These are phyloP conservation scores for Boletus barrowsii DNA, from an alignment of 768 basidiomycete species.

Conservation along the genomic window DNA sequence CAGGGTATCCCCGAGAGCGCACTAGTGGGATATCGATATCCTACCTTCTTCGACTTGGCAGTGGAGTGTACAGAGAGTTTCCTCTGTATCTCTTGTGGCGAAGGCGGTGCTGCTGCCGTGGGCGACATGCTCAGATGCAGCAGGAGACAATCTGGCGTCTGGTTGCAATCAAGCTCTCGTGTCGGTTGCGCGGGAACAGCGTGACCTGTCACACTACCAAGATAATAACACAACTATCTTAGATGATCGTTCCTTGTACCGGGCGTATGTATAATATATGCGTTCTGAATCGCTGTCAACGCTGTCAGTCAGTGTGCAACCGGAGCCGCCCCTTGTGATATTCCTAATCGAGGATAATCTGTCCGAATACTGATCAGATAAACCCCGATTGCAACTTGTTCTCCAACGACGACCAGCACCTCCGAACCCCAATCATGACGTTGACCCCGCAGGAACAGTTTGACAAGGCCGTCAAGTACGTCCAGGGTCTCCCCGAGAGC, in stretches of 20 bases:
- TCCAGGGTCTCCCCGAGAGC: constrained; percentile 60
- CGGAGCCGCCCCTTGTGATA: constrained; percentile 7
- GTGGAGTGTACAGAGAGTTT: constrained; percentile 78
- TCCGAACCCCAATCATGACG: constrained; percentile 49
- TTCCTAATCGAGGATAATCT: constrained; percentile 12
- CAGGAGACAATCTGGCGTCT: background rate
- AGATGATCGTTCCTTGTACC: background rate
- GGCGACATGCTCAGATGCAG: constrained; percentile 23
- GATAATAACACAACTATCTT: too few relatives aligned
- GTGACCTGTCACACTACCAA: constrained; percentile 21
- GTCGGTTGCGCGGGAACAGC: constrained; percentile 19
- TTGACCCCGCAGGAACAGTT: constrained; percentile 51
- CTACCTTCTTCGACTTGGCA: constrained; percentile 50
- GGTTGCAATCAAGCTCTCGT: constrained; percentile 18
- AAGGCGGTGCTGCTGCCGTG: constrained; percentile 55
- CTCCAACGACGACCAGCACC: constrained; percentile 1
- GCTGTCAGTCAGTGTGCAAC: background rate
- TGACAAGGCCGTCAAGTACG: constrained; percentile 69
- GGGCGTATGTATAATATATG: background rate
- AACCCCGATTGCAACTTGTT: background rate
- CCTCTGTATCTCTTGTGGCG: constrained; percentile 81
- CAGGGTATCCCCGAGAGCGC: background rate
- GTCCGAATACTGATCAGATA: constrained; percentile 26
- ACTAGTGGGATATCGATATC: background rate
- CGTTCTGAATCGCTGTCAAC: background rate